Conservation (phyloP, 371 early-diverging fungal genomes). For the Actinomortierella wolfii region DNA sequence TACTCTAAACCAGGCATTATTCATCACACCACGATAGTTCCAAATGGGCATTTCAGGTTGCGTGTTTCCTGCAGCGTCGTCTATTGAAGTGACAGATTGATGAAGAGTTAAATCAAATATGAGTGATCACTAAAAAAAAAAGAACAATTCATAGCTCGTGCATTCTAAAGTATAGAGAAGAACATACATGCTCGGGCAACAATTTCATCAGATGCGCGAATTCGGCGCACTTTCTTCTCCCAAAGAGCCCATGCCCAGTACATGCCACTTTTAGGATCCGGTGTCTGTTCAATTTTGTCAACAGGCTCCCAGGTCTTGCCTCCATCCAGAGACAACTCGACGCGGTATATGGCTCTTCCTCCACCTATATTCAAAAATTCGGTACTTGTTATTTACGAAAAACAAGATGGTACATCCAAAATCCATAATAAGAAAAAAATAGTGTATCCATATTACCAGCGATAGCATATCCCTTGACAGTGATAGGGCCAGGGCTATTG, state of each 20-base stretch:
- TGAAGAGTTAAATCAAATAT: background rate
- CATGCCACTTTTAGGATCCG: slow-evolving; percentile 44
- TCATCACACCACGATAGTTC: slow-evolving; percentile 88
- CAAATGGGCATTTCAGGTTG: slow-evolving; percentile 81
- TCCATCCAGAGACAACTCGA: slow-evolving; percentile 84
- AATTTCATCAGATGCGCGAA: slow-evolving; percentile 51
- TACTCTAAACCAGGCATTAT: slow-evolving; percentile 70
- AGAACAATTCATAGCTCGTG: background rate
- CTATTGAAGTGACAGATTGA: slow-evolving; percentile 27
- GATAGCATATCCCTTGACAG: slow-evolving; percentile 67
- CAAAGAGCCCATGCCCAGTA: slow-evolving; percentile 84
- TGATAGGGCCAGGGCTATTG: slow-evolving; percentile 18
- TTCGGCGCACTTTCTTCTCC: slow-evolving; percentile 54
- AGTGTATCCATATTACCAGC: slow-evolving; percentile 63
- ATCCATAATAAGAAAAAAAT: slow-evolving; percentile 28
- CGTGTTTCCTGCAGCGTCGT: slow-evolving; percentile 75
- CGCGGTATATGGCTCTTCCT: slow-evolving; percentile 69
- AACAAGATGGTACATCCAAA: background rate
- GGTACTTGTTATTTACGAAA: background rate
- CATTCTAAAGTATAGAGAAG: background rate
- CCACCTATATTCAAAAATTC: slow-evolving; percentile 44
- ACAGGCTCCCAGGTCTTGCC: slow-evolving; percentile 81
- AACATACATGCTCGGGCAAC: slow-evolving; percentile 73
- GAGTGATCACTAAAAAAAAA: background rate
- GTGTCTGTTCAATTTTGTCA: slow-evolving; percentile 34